phyloP scores from a whole-genome alignment of 768 basidiomycete genomes.

The Leccinum variicolor region DNA sequence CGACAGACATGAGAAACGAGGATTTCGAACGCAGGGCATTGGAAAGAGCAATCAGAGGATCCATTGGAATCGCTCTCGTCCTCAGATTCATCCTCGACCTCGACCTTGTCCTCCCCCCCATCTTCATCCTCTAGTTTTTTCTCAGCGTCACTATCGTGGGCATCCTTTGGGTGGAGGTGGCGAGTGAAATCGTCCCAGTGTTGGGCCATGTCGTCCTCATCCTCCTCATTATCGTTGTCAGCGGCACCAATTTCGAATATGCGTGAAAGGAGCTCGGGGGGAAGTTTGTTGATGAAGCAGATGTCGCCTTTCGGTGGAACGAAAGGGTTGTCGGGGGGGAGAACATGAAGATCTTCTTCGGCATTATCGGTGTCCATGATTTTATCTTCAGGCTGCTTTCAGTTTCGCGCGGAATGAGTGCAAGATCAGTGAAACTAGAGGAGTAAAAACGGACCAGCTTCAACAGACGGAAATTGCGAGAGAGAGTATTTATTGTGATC shows the following conservation, averaged over 20 bases:
- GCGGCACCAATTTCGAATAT: conserved; percentile 51
- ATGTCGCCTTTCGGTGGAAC: conserved; percentile 38
- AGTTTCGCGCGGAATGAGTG: background rate
- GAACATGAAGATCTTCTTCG: conserved; percentile 10
- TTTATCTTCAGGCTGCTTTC: background rate
- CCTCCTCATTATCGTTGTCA: conserved; percentile 35
- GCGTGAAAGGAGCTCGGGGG: conserved; percentile 53
- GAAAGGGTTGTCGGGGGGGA: conserved; percentile 45
- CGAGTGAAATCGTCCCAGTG: background rate
- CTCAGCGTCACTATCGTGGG: conserved; percentile 6
- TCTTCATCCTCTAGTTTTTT: background rate
- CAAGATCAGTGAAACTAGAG: background rate
- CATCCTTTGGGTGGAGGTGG: conserved; percentile 34
- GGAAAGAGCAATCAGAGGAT: background rate
- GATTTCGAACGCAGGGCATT: conserved; percentile 42
- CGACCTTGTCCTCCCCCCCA: background rate
- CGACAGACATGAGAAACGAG: conserved; percentile 60
- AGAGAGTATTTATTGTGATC: background rate
- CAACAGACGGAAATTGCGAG: background rate
- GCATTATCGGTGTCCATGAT: background rate
- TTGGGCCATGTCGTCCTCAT: conserved; percentile 33
- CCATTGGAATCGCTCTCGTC: conserved; percentile 5
- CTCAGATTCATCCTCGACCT: background rate
- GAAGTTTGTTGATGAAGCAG: conserved; percentile 52
- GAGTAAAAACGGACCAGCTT: background rate